A percentile compares a stretch with the other conserved stretches of the same genome.
Conservation (phyloP, 192 early-diverging fungal genomes). For the Gryganskiella cystojenkinii region DNA sequence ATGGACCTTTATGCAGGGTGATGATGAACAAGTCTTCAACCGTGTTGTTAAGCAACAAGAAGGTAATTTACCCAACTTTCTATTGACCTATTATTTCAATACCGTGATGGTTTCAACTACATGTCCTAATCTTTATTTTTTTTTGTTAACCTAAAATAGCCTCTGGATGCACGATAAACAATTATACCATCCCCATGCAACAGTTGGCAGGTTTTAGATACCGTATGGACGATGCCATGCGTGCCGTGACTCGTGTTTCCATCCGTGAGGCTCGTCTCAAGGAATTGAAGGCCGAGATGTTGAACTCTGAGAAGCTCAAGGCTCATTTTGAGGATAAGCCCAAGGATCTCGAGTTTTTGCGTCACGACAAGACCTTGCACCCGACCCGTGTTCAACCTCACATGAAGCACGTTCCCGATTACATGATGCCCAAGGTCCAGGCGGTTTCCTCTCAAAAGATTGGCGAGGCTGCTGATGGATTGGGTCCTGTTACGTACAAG, state of each 20-base stretch:
- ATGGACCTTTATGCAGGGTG: conserved; percentile 40
- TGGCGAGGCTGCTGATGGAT: conserved; percentile 32
- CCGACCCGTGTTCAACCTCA: conserved; percentile 85
- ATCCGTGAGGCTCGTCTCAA: conserved; percentile 94
- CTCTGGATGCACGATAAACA: conserved; percentile 65
- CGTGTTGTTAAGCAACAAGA: conserved; percentile 80
- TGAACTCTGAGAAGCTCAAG: conserved; percentile 93
- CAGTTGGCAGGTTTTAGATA: conserved; percentile 94
- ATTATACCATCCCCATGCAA: conserved; percentile 90
- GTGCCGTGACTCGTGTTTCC: conserved; percentile 75
- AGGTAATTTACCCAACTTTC: conserved; percentile 49
- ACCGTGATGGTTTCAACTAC: not conserved
- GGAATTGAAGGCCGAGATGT: conserved; percentile 93
- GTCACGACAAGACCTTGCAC: conserved; percentile 91
- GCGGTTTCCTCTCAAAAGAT: conserved; percentile 47
- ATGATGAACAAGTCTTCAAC: conserved; percentile 77
- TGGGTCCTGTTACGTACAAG: conserved; percentile 40
- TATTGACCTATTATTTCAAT: not conserved
- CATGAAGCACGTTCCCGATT: conserved; percentile 93
- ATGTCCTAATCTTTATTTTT: not conserved
- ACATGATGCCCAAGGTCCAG: conserved; percentile 88
- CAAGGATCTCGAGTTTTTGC: conserved; percentile 88
- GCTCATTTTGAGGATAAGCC: conserved; percentile 98
- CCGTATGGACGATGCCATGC: conserved; percentile 87
- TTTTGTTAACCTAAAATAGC: conserved; percentile 9